Percentiles rank a stretch among this genome's conserved stretches.
Evolutionary conservation across 2,329 filamentous ascomycete genomes (phyloP).

Genomic region (Mollisiaceae sp.): DNA sequence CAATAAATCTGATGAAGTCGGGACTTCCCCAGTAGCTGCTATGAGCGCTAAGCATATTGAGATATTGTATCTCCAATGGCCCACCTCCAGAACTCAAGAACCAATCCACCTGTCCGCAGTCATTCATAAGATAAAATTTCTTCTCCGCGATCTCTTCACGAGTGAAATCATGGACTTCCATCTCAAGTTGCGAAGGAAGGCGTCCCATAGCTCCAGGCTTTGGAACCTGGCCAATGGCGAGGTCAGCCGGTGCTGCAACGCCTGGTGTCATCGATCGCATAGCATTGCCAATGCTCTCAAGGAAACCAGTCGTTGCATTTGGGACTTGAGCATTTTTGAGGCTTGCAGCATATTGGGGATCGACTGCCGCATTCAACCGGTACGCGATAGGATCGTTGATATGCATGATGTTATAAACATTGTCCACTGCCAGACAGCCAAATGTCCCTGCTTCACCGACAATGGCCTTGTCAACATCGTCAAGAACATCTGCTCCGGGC

Average conservation of each 20-base stretch:
- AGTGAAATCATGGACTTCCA: constrained; percentile 94
- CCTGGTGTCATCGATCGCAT: constrained; percentile 67
- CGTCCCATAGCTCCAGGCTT: constrained; percentile 47
- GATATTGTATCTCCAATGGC: constrained; percentile 89
- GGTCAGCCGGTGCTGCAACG: constrained; percentile 40
- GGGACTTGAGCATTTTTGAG: constrained; percentile 83
- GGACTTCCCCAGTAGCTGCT: constrained; percentile 89
- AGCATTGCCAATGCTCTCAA: constrained; percentile 66
- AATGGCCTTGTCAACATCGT: constrained; percentile 61
- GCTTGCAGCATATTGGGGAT: constrained; percentile 76
- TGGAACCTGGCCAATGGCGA: constrained; percentile 46
- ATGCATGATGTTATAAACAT: constrained; percentile 90
- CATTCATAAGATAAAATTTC: constrained; percentile 85
- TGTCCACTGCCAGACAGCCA: constrained; percentile 92
- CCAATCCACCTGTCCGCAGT: constrained; percentile 95
- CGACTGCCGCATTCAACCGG: constrained; percentile 87
- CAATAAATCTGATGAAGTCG: constrained; percentile 90
- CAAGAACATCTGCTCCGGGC: constrained; percentile 70
- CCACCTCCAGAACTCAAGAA: constrained; percentile 84
- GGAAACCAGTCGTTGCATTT: constrained; percentile 67
- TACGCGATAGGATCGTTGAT: constrained; percentile 82
- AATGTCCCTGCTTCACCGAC: constrained; percentile 82
- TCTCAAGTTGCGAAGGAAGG: constrained; percentile 74
- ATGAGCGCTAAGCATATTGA: constrained; percentile 96
- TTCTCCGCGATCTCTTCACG: constrained; percentile 91